Evolutionary conservation across 164 flowering plant species (phyloP), one percentile per base, ranked within the genome.

Genomic region (Kalanchoe fedtschenkoi): DNA sequence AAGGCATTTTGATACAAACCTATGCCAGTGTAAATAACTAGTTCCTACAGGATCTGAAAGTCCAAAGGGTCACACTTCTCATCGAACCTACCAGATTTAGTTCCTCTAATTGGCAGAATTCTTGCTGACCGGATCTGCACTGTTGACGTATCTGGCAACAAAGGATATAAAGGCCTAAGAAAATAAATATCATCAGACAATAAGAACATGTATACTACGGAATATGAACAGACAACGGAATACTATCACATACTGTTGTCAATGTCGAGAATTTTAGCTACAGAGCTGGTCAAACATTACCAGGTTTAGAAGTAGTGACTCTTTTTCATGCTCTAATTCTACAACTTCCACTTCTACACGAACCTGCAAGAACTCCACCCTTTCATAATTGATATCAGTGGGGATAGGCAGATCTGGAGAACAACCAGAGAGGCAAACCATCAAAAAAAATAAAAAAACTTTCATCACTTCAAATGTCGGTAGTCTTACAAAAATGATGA

Each of bases 121-220:
- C 64, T 80, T 73, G 67, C 73, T 58, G 26, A 85, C 93, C 81
- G 91, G 76, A 78, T 93, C 99, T 30, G 95, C 97, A 53, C 99
- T 97, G 44, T 88, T 90, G n/a, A 93, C 97, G 66, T 90, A 93
- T 53, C 71, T 80, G 32, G 99, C 91, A 35, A 93, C 62, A 72
- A 85, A 90, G 1, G 97, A 88, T 32, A 90, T 74, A 5, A 93
- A 70, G 13, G 30, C 55, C 55, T 47, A 47, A 22, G 17, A 47
- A 24, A 47, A 22, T n/a, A 10, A 22, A 16, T 22, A 47, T 47
- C 29, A 22, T 14, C 28, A 22, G 26, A 14, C 10, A 6, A 47
- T 47, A 47, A 47, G 16, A 4, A 6, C 55, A 47, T 24, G 14
- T 2, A 10, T 47, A 24, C 22, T 22, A 30, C 13, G 55, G 55